Base-by-base conservation (phyloP, 805 yeast species). In the Groenewaldozyma tartarivorans region DNA sequence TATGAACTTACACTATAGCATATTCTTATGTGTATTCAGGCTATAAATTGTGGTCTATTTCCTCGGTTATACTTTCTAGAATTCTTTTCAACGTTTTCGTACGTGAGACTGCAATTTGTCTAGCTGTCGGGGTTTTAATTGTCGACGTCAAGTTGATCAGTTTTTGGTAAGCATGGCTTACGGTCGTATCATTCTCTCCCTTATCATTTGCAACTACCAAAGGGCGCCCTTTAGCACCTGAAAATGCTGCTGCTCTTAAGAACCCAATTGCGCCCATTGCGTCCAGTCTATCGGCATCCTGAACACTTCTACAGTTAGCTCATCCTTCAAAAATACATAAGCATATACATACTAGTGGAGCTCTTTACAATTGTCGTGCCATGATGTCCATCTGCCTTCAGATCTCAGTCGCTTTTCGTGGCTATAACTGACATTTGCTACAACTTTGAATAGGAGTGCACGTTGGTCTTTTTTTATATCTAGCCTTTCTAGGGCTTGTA, bases 251-350 rank as follows among this genome's bases (percentile, higher is more conserved):
- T 5, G 51, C 56, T n/a, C 66, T 48, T 31, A 61, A 50, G 26
- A 62, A 46, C 20, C 66, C 66, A 39, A 62, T 43, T 4, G 57
- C 58, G 15, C 66, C 66, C 39, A 60, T 57, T 4, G 66, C 65
- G 30, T 62, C 66, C n/a, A 62, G 46, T 19, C 60, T 35, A 60
- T 71, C 75, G 5, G 66, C 66, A 38, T 61, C 65, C 43, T 55
- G 58, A 5, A 61, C 63, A 42, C 49, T 45, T 7, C 35, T 20
- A 26, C 3, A n/a, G 27, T 13, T n/a, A n/a, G n/a, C n/a, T n/a
- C n/a, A n/a, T n/a, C n/a, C n/a, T n/a, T n/a, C 11, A 36, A 30
- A n/a, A 18, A 20, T 4, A 21, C 11, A 39, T 9, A 35, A 5
- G 26, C 20, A 22, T n/a, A 15, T 3, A 36, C 51, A 29, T 31